phyloP scores from a whole-genome alignment of 441 rosid species.

The Bocquillonia castaneifolia region DNA sequence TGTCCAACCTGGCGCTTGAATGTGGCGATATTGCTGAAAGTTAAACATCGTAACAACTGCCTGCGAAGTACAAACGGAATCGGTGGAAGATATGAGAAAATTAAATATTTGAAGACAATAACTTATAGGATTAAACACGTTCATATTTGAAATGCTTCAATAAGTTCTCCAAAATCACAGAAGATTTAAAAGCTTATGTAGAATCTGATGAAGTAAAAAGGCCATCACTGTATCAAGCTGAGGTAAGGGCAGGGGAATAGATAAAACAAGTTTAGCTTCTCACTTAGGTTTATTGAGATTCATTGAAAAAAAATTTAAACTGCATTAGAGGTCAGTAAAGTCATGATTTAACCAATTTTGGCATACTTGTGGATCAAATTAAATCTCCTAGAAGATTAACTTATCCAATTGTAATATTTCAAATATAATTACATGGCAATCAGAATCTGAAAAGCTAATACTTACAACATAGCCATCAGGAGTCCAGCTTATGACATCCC shows the following conservation, averaged over 20 bases:
- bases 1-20: conserved; percentile 78
- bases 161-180: neutral
- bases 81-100: too few species aligned
- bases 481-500: conserved; percentile 78
- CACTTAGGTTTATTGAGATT: neutral
- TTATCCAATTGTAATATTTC: neutral
- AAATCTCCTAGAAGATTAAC: neutral
- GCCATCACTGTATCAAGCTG: neutral
- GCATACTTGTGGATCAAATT: neutral
- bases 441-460: conserved; percentile 6
- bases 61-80: conserved; percentile 32
- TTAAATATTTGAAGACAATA: conserved; percentile 19
- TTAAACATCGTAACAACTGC: conserved; percentile 69
- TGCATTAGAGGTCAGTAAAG: neutral
- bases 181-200: neutral
- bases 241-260: neutral
- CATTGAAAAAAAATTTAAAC: neutral
- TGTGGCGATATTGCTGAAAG: conserved; percentile 86
- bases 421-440: neutral
- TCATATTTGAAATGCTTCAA: conserved; percentile 4
- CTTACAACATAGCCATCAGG: conserved; percentile 81
- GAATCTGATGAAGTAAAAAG: neutral
- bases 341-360: neutral
- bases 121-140: too few species aligned
- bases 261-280: neutral